phyloP scores from a whole-genome alignment of 2,329 filamentous ascomycete genomes.

The Diplodia scrobiculata region DNA sequence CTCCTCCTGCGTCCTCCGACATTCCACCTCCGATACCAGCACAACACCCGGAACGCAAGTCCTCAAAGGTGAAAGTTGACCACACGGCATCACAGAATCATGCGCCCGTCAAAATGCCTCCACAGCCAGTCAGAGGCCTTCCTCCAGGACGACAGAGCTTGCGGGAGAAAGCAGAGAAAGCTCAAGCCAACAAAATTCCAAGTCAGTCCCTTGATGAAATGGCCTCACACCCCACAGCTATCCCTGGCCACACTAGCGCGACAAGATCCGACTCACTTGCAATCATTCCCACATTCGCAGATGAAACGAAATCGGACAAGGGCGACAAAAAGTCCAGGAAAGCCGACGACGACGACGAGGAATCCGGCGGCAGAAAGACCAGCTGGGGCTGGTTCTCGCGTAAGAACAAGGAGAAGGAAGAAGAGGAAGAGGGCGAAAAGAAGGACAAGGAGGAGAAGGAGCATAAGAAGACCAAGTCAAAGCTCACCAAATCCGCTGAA shows the following conservation, averaged over 20 bases:
- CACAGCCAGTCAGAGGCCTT: slow-evolving; percentile 13
- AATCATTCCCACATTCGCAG: slow-evolving; percentile 73
- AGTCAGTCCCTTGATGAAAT: slow-evolving; percentile 65
- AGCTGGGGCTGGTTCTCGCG: slow-evolving; percentile 77
- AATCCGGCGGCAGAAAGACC: slow-evolving; percentile 69
- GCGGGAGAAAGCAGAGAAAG: slow-evolving; percentile 37
- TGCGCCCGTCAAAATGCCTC: slow-evolving; percentile 26
- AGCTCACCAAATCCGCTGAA: slow-evolving; percentile 61
- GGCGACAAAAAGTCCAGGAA: slow-evolving; percentile 70
- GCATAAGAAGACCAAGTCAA: slow-evolving; percentile 59
- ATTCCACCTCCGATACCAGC: slow-evolving; percentile 33
- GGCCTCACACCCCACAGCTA: slow-evolving; percentile 64
- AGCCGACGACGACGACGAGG: slow-evolving; percentile 64
- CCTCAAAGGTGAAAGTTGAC: slow-evolving; percentile 45
- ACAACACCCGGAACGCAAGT: slow-evolving; percentile 56
- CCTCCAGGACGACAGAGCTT: slow-evolving; percentile 31
- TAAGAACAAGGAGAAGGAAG: slow-evolving; percentile 74
- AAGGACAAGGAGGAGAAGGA: slow-evolving; percentile 49
- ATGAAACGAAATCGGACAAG: slow-evolving; percentile 74
- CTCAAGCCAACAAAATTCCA: slow-evolving; percentile 45
- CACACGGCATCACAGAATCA: slow-evolving; percentile 27
- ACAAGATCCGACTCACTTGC: slow-evolving; percentile 76
- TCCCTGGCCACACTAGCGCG: slow-evolving; percentile 63
- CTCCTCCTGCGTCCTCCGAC: slow-evolving; percentile 49
- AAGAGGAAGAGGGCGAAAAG: slow-evolving; percentile 63